A percentile compares a stretch with the other conserved stretches of the same genome.
phyloP scores from a whole-genome alignment of 768 basidiomycete genomes.

The Mycena galericulata region DNA sequence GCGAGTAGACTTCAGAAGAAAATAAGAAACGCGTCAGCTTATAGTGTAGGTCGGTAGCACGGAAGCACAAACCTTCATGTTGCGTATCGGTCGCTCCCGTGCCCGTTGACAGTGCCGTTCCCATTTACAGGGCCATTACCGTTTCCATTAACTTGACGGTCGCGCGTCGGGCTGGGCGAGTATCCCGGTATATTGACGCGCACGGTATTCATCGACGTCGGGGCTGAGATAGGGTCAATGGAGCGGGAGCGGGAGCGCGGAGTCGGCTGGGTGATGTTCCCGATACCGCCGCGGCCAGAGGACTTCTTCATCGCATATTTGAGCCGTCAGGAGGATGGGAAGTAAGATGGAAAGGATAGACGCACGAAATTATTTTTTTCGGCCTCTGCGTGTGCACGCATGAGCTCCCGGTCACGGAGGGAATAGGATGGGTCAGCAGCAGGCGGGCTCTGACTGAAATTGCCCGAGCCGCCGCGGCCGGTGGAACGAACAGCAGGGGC shows the following conservation, averaged over 20 bases:
- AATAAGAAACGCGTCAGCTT: too few relatives aligned
- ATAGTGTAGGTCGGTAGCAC: too few relatives aligned
- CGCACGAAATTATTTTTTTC: conserved; percentile 9
- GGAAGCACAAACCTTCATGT: too few relatives aligned
- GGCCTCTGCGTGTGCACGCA: conserved; percentile 21
- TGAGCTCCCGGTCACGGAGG: conserved; percentile 25
- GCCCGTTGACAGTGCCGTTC: too few relatives aligned
- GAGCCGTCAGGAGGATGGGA: not conserved
- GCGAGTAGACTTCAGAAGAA: too few relatives aligned
- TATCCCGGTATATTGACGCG: too few relatives aligned
- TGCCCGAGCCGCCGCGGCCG: conserved; percentile 28
- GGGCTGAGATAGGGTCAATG: conserved; percentile 12
- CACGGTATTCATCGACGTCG: not conserved
- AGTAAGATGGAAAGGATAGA: not conserved
- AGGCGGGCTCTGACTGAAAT: conserved; percentile 26
- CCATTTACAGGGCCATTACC: too few relatives aligned
- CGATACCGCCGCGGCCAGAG: conserved; percentile 29
- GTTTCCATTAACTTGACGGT: too few relatives aligned
- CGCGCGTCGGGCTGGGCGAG: too few relatives aligned
- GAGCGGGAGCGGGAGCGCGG: conserved; percentile 24
- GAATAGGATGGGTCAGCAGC: conserved; percentile 13
- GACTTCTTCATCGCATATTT: not conserved
- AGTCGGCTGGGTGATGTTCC: conserved; percentile 16
- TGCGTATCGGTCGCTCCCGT: too few relatives aligned
- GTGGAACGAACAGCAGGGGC: conserved; percentile 10